Base-by-base conservation (phyloP, 371 early-diverging fungal species). In the Rhizopus arrhizus region DNA sequence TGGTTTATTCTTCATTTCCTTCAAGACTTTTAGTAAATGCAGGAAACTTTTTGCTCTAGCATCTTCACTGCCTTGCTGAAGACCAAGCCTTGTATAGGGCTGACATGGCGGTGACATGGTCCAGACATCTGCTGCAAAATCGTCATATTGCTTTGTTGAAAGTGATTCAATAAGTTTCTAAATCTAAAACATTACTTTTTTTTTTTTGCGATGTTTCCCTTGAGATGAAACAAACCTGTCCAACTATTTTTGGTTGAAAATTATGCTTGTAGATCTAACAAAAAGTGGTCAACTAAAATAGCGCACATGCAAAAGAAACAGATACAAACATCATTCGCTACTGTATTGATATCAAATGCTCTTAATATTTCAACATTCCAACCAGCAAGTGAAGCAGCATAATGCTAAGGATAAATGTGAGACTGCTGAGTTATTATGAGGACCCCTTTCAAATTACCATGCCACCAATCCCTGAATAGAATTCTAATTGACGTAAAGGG, bases 101-200 rank as follows among this genome's bases (percentile, higher is more conserved):
- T 92, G 92, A 68, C 92, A 92, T 2, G 92, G 91, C 50, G 91
- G 93, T 10, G 90, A 90, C 89, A 94, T 89, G 33, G 90, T 86
- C 88, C 89, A 93, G 29, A 92, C 72, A 65, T 93, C 87, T 2
- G 91, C 90, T 34, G 75, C 70, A 43, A 85, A 69, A 29, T 77
- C 74, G 53, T 87, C 89, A 58, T 85, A 89, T 60, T 85, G 72
- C 35, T 82, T 71, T 35, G 80, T 62, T 12, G 82, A 74, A 43
- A 90, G 72, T 1, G 89, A 81, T 58, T 93, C 93, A 33, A 92
- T 90, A 31, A 81, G 71, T 49, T 86, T 77, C 83, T 87, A 65
- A 31, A 46, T 53, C 16, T 50, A 31, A 41, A 52, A 33, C 7
- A 13, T 48, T 35, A 57, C 35, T 48, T 40, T 16, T 48, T 9